These are phyloP conservation scores for Porphyrellus cyaneotinctus DNA, from an alignment of 768 basidiomycete genomes.

Conservation along the genomic window DNA sequence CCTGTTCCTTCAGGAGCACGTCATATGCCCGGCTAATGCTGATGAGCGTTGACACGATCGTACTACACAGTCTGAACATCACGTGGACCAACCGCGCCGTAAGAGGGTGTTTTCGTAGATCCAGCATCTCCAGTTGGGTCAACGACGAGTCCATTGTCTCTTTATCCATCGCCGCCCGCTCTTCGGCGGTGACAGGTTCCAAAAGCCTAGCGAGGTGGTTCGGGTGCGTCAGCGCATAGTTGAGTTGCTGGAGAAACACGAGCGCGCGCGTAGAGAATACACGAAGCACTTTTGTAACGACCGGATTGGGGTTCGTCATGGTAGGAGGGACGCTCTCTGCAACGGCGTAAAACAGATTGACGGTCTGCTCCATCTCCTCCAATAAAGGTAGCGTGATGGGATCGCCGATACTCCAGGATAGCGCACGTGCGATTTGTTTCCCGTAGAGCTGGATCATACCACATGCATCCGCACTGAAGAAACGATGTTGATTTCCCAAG, in stretches of 20 bases:
- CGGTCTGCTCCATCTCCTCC: constrained; percentile 79
- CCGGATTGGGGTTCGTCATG: constrained; percentile 32
- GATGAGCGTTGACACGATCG: constrained; percentile 65
- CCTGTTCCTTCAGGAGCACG: constrained; percentile 58
- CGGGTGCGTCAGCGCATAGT: constrained; percentile 88
- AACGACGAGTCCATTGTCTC: constrained; percentile 39
- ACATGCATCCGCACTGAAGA: constrained; percentile 80
- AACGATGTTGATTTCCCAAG: constrained; percentile 63
- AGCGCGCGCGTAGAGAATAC: constrained; percentile 68
- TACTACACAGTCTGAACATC: constrained; percentile 66
- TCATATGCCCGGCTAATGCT: constrained; percentile 65
- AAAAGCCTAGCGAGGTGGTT: constrained; percentile 80
- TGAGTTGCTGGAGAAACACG: constrained; percentile 78
- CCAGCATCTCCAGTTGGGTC: constrained; percentile 44
- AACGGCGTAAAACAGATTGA: constrained; percentile 73
- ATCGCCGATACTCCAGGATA: constrained; percentile 81
- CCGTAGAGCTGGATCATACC: constrained; percentile 84
- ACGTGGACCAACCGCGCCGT: constrained; percentile 68
- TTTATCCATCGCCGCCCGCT: constrained; percentile 64
- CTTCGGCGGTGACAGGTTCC: constrained; percentile 75
- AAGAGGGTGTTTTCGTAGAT: constrained; percentile 67
- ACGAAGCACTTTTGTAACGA: constrained; percentile 59
- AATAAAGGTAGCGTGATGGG: constrained; percentile 71
- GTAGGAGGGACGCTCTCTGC: constrained; percentile 41
- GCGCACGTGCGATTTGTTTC: constrained; percentile 68